Percentiles rank a stretch among this genome's conserved stretches.
Evolutionary conservation across 106 monocot genomes (phyloP).

Genomic region (Vanilla planifolia): DNA sequence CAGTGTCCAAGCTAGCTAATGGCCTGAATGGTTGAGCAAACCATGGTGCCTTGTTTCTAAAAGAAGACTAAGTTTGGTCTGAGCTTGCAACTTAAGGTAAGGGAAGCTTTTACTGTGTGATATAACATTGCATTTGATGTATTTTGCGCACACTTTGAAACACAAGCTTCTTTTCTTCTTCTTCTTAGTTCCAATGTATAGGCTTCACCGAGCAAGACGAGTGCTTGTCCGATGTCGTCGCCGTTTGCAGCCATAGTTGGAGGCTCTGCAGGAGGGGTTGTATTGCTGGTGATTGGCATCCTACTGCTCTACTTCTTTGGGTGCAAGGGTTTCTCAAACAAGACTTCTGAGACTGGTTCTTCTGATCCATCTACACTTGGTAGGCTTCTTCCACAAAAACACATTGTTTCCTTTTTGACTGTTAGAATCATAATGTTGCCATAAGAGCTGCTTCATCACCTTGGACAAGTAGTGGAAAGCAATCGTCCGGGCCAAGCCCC

Average conservation of each 20-base stretch:
- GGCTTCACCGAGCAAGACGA: background rate
- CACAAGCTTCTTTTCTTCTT: no score
- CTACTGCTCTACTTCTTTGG: conserved; percentile 19
- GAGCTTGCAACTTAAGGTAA: conserved; percentile 1
- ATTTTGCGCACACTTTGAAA: no score
- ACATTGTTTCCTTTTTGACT: background rate
- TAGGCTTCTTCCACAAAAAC: conserved; percentile 7
- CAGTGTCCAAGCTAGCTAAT: no score
- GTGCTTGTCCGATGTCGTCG: conserved; percentile 29
- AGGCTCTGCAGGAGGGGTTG: conserved; percentile 28
- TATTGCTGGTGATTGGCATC: conserved; percentile 13
- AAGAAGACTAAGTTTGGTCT: no score
- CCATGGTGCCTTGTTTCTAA: no score
- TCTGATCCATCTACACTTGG: conserved; percentile 53
- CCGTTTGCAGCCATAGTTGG: conserved; percentile 36
- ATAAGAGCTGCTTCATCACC: background rate
- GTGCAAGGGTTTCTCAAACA: conserved; percentile 16
- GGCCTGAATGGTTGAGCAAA: no score
- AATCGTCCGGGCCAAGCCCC: conserved; percentile 27
- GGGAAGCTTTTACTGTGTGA: no score
- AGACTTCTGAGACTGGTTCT: conserved; percentile 54
- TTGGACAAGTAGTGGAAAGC: conserved; percentile 27
- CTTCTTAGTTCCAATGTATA: conserved; percentile 50
- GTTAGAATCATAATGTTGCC: background rate
- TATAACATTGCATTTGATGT: no score